Base-by-base conservation (phyloP, 345 rosid genomes). In the Streptanthus diversifolius region DNA sequence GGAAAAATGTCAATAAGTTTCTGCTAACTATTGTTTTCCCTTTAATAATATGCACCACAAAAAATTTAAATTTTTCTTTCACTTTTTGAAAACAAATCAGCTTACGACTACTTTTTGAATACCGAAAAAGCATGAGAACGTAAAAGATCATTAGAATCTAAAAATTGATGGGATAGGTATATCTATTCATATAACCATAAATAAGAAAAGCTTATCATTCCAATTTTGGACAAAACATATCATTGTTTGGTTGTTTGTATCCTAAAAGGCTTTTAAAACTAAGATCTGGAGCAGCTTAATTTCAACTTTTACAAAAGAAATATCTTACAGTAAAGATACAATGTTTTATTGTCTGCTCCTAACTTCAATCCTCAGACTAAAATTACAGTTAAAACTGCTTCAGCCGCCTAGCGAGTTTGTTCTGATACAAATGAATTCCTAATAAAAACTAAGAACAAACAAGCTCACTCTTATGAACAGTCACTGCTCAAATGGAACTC, bases 401-500 rank as follows among this genome's bases (percentile, higher is more conserved):
- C 59, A 60, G 68, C 49, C 51, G 21, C 70, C 76, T 17, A 61
- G 43, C 62, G 45, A 63, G 58, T 37, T 73, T 48, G 66, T 47
- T 14, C 52, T 40, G 51, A 57, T 17, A 66, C 51, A 58, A 15
- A 63, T 14, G 36, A 54, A 68, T 69, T 45, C 70, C 68, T 75
- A 75, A 3, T 17, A 75, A 55, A 49, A 24, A 40, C 35, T 11
- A 74, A 30, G 33, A 67, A 63, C 58, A 3, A 75, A 49, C 36
- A 35, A 56, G 45, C 58, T 81, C 79, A 29, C 68, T 14, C 73
- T 60, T 30, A 33, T 80, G 11, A 75, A 47, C 15, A 78, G 71
- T 71, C 80, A 85, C 70, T 83, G 74, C 82, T 88, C 90, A 17
- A 82, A 82, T 2, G 90, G 90, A 47, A 78, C 90, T 3, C 86